A percentile compares a stretch with the other conserved stretches of the same genome.
These are phyloP conservation scores for Pseudogymnoascus sp. DNA, from an alignment of 2,329 filamentous ascomycete genomes.

Conservation along the genomic window DNA sequence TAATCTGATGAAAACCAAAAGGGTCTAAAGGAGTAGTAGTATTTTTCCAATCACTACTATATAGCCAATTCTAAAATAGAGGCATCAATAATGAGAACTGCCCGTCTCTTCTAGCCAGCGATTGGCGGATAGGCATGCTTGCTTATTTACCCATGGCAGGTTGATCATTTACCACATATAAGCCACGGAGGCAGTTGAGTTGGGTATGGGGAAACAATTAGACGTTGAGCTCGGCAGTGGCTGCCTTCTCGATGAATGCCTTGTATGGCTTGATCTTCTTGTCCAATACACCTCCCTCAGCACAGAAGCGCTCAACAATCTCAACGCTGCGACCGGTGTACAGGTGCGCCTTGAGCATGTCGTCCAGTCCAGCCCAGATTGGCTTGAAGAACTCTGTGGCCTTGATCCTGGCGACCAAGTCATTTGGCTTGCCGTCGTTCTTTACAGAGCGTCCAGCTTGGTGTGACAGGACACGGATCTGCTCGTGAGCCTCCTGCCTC, in stretches of 20 bases:
- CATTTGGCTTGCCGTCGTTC: conserved; percentile 66
- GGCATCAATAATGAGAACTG: neutral
- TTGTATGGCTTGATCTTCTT: conserved; percentile 40
- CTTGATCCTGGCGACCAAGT: conserved; percentile 72
- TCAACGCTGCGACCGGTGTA: conserved; percentile 49
- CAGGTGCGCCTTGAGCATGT: conserved; percentile 54
- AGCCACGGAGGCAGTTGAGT: neutral
- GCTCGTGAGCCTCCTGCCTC: conserved; percentile 76
- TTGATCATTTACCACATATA: neutral
- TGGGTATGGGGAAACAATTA: neutral
- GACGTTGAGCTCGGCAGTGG: conserved; percentile 21
- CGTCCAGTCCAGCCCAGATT: conserved; percentile 60
- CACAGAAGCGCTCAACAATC: conserved; percentile 43
- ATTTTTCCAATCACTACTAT: neutral
- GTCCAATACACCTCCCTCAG: conserved; percentile 39
- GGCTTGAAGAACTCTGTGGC: conserved; percentile 65
- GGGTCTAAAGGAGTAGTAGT: neutral
- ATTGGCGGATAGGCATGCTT: neutral
- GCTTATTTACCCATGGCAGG: neutral
- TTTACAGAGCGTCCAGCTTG: conserved; percentile 67
- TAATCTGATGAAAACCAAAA: neutral
- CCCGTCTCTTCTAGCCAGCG: neutral
- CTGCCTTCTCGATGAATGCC: conserved; percentile 22
- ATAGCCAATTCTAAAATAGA: neutral
- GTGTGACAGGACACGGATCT: conserved; percentile 75